These are phyloP conservation scores for Styphnolobium japonicum DNA, from an alignment of 306 rosid genomes.

Conservation along the genomic window DNA sequence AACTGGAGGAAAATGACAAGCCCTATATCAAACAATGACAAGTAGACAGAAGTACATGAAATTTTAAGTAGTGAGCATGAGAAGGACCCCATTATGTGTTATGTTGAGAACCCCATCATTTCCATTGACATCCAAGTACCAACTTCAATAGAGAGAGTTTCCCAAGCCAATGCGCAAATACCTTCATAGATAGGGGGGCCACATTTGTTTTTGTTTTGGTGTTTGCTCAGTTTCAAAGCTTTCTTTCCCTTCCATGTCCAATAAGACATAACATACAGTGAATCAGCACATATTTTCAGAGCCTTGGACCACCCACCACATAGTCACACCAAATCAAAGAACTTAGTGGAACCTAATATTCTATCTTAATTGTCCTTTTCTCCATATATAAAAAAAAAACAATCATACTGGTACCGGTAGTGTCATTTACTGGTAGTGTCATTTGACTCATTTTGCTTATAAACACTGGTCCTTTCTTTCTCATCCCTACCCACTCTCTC, in stretches of 20 bases:
- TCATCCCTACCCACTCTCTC: conserved; percentile 25
- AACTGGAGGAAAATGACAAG: conserved; percentile 46
- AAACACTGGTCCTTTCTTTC: conserved; percentile 16
- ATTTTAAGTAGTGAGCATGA: conserved; percentile 32
- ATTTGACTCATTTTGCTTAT: conserved; percentile 47
- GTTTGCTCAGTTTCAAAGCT: background rate
- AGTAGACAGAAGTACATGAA: conserved; percentile 17
- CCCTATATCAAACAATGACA: conserved; percentile 19
- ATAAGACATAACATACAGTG: conserved; percentile 26
- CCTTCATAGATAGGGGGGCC: conserved; percentile 19
- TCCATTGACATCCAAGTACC: conserved; percentile 30
- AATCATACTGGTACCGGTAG: background rate
- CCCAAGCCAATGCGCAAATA: conserved; percentile 6
- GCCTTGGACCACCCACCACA: conserved; percentile 35
- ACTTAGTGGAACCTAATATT: conserved; percentile 36
- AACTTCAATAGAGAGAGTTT: conserved; percentile 7
- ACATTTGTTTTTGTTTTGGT: background rate
- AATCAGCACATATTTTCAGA: conserved; percentile 15
- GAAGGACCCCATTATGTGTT: conserved; percentile 56
- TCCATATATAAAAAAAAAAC: background rate
- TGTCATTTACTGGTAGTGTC: conserved; percentile 22
- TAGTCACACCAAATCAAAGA: conserved; percentile 47
- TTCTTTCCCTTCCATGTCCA: background rate
- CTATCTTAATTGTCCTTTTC: conserved; percentile 25
- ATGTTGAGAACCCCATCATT: conserved; percentile 25